phyloP scores from a whole-genome alignment of 768 basidiomycete genomes.

The Infundibulicybe gibba region DNA sequence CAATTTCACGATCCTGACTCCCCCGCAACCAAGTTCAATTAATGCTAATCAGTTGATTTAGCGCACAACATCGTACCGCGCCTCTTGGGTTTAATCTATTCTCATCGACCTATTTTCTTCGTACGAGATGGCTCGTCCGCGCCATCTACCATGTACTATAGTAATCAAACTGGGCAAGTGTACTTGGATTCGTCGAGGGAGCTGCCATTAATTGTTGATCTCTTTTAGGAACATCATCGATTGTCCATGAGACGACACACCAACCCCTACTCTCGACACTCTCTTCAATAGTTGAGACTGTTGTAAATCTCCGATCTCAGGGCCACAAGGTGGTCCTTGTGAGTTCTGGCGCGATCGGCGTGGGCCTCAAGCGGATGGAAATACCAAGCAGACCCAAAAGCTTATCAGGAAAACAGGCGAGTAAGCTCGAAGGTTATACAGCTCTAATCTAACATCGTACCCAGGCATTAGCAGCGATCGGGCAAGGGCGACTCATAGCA shows the following conservation, averaged over 20 bases:
- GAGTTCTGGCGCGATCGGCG: slow-evolving; percentile 96
- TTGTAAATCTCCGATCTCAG: slow-evolving; percentile 65
- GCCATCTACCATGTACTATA: slow-evolving; percentile 52
- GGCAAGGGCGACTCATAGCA: slow-evolving; percentile 93
- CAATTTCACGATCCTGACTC: too few relatives aligned
- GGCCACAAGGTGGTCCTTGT: slow-evolving; percentile 96
- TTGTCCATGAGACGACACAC: slow-evolving; percentile 92
- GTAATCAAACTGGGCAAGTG: slow-evolving; percentile 80
- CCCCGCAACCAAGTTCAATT: too few relatives aligned
- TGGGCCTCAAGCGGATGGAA: slow-evolving; percentile 91
- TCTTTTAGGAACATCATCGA: slow-evolving; percentile 84
- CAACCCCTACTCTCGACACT: slow-evolving; percentile 88
- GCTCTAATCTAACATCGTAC: not conserved
- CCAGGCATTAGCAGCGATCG: slow-evolving; percentile 94
- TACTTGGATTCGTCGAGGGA: slow-evolving; percentile 5
- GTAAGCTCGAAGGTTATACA: slow-evolving; percentile 15
- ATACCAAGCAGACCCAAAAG: slow-evolving; percentile 76
- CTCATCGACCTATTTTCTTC: too few relatives aligned
- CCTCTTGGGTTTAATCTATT: too few relatives aligned
- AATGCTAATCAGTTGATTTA: too few relatives aligned
- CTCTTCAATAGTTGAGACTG: slow-evolving; percentile 90
- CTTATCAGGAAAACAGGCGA: slow-evolving; percentile 87
- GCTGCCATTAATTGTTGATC: slow-evolving; percentile 10
- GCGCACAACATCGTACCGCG: too few relatives aligned
- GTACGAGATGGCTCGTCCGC: slow-evolving; percentile 15